These are phyloP conservation scores for Xylogone sp. DNA, from an alignment of 2,329 filamentous ascomycete genomes.

Conservation along the genomic window DNA sequence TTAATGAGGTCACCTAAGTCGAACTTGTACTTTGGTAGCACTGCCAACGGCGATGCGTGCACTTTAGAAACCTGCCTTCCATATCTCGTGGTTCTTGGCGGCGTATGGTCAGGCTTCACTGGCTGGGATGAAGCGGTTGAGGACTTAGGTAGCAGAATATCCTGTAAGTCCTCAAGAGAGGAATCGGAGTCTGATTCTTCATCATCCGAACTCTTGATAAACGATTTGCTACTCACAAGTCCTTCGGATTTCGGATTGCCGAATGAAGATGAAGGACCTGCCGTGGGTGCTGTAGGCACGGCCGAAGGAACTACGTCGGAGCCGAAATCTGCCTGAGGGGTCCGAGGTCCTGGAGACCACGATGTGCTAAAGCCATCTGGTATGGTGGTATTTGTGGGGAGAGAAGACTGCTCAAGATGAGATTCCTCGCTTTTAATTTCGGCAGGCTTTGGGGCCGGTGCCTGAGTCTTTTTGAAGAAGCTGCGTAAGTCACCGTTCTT, in stretches of 20 bases:
- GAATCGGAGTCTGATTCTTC: conserved; percentile 59
- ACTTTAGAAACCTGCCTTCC: conserved; percentile 7
- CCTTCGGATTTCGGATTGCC: neutral
- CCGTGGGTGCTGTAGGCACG: neutral
- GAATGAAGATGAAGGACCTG: neutral
- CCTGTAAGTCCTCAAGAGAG: conserved; percentile 49
- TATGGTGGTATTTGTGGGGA: neutral
- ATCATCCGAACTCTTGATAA: conserved; percentile 70
- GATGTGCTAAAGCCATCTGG: neutral
- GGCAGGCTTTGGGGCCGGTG: neutral
- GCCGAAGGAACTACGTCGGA: neutral
- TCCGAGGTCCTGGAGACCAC: neutral
- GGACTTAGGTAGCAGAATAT: conserved; percentile 10
- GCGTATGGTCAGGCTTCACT: conserved; percentile 3
- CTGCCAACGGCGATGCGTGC: conserved; percentile 43
- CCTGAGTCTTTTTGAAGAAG: neutral
- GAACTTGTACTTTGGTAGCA: conserved; percentile 56
- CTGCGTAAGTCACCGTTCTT: neutral
- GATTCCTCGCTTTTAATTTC: neutral
- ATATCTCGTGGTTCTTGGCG: conserved; percentile 12
- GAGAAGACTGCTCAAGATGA: neutral
- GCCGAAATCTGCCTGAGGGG: neutral
- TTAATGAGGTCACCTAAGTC: conserved; percentile 59
- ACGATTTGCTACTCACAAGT: conserved; percentile 31
- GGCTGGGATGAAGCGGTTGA: conserved; percentile 1